phyloP scores from a whole-genome alignment of 1,284 basidiomycete species.

The Fomitopsis schrenkii region DNA sequence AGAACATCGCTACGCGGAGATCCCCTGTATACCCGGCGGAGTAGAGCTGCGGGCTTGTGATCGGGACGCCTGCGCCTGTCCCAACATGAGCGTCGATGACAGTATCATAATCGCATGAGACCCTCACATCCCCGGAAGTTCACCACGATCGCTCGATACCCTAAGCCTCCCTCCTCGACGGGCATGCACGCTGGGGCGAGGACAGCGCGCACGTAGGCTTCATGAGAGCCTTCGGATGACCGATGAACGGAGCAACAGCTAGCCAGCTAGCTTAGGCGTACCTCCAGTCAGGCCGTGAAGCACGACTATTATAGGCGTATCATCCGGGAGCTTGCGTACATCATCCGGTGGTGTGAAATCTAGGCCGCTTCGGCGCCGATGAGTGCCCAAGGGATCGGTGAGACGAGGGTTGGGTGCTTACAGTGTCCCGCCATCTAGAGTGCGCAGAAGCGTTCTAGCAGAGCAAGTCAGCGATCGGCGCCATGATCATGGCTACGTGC shows the following conservation, averaged over 20 bases:
- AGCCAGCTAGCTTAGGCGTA: constrained; percentile 21
- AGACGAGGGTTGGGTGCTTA: constrained; percentile 27
- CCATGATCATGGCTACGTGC: too few species aligned
- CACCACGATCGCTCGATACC: constrained; percentile 83
- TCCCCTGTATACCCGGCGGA: constrained; percentile 87
- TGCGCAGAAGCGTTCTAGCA: constrained; percentile 50
- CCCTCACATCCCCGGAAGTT: constrained; percentile 88
- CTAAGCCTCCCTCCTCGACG: constrained; percentile 72
- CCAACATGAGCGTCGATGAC: constrained; percentile 1
- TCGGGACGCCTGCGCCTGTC: constrained; percentile 78
- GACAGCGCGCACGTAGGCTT: constrained; percentile 84
- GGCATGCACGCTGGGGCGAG: constrained; percentile 68
- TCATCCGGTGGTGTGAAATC: constrained; percentile 65
- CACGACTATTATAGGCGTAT: constrained; percentile 80
- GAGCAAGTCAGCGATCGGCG: not conserved
- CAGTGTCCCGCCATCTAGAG: constrained; percentile 72
- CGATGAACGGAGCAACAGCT: not conserved
- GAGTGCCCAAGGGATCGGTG: not conserved
- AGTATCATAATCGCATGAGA: not conserved
- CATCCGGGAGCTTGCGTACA: constrained; percentile 47
- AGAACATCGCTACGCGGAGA: constrained; percentile 76
- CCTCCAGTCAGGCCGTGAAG: constrained; percentile 88
- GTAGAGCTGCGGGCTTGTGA: constrained; percentile 82
- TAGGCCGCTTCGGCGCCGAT: constrained; percentile 46
- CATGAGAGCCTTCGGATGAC: constrained; percentile 65